Evolutionary conservation across 2,329 filamentous ascomycete genomes (phyloP), one percentile per base, ranked within the genome.

Genomic region (Aspergillus oerlinghausenensis): DNA sequence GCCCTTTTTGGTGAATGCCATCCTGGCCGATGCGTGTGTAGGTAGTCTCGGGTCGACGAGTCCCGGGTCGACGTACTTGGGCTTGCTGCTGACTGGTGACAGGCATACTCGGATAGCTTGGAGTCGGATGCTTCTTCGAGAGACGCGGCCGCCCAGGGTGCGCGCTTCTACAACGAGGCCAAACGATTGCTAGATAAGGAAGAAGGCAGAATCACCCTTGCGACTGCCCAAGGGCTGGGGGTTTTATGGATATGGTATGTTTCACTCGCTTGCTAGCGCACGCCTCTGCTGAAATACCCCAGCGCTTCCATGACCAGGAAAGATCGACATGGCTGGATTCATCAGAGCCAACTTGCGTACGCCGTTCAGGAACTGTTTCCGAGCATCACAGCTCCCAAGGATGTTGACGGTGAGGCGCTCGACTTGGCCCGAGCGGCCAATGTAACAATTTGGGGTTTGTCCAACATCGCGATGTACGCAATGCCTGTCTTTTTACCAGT

Each of bases 121-220:
- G 65, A 66, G 26, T 59, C 62, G 2, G 67, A 60, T 55, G 63
- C 61, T 11, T 55, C 64, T 14, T 51, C 53, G 1, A 58, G 55
- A 2, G 62, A 67, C 11, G n/a, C 52, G 26, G 52, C 59, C 25
- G 64, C 66, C 1, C 62, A 61, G 51, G 69, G 67, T 21, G 55
- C 63, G 8, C 68, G 70, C 48, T 74, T 74, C 45, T 73, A 72
- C 55, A 59, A 63, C 23, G 71, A 74, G 58, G 71, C 71, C 4
- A 72, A 67, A 54, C 64, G 56, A 7, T 59, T 65, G 4, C 59
- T 71, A 7, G 67, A 71, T 6, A 56, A 67, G 32, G 66, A 71
- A 57, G 64, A 70, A 35, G 71, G 68, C 4, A 62, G 63, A 48
- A 62, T 71, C 14, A 69, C 62, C 3, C 53, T 74, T 19, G 51